Evolutionary conservation across 805 yeast genomes (phyloP).

Genomic region (Ascoidea tarda): DNA sequence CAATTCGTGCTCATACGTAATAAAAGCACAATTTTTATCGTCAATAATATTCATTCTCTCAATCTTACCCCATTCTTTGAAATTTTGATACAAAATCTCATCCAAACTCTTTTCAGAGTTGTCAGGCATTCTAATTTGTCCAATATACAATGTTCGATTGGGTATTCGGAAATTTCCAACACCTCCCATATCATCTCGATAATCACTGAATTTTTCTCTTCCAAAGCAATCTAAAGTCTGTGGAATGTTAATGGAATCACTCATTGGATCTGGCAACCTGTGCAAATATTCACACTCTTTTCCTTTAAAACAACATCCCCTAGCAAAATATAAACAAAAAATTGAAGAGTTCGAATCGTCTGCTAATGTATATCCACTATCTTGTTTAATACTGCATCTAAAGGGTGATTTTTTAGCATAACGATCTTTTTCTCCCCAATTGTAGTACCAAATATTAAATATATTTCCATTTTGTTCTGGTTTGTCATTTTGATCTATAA

Average conservation of each 20-base stretch:
- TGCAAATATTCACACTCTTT: slow-evolving; percentile 65
- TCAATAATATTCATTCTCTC: slow-evolving; percentile 50
- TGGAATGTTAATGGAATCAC: slow-evolving; percentile 28
- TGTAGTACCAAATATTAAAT: slow-evolving; percentile 78
- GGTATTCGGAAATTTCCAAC: slow-evolving; percentile 62
- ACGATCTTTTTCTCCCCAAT: slow-evolving; percentile 62
- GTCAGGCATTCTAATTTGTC: slow-evolving; percentile 32
- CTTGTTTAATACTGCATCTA: slow-evolving; percentile 43
- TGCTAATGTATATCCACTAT: slow-evolving; percentile 68
- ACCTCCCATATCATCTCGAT: slow-evolving; percentile 90
- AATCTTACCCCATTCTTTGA: slow-evolving; percentile 65
- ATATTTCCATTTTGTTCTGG: slow-evolving; percentile 75
- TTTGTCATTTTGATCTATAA: slow-evolving; percentile 34
- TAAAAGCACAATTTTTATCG: slow-evolving; percentile 61
- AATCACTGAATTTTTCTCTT: slow-evolving; percentile 67
- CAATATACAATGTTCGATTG: slow-evolving; percentile 71
- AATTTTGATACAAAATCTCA: slow-evolving; percentile 29
- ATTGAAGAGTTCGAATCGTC: slow-evolving; percentile 27
- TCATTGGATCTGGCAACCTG: slow-evolving; percentile 44
- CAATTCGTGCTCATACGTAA: slow-evolving; percentile 50
- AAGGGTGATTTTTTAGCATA: slow-evolving; percentile 34
- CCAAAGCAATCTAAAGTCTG: slow-evolving; percentile 79
- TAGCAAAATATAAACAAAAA: slow-evolving; percentile 75
- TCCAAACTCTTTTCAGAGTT: slow-evolving; percentile 26
- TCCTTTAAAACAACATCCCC: slow-evolving; percentile 80